These are phyloP conservation scores for Prototheca cutis DNA, from an alignment of 163 green algal genomes.

Conservation along the genomic window DNA sequence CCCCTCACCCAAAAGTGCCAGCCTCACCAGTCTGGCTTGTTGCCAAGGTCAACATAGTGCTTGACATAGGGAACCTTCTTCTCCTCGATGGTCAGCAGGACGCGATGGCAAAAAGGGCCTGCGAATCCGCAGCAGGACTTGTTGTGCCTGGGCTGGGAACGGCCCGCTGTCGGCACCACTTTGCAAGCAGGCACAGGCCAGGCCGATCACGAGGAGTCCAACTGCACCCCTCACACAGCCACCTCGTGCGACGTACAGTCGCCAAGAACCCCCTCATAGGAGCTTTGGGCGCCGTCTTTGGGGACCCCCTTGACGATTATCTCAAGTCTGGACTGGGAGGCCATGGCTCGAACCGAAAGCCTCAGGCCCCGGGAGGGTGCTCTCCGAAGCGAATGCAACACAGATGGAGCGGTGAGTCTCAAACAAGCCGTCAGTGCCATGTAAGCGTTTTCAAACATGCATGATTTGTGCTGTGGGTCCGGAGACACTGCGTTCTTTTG, in stretches of 20 bases:
- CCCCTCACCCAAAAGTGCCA: slow-evolving; percentile 4
- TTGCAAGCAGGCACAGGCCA: neutral
- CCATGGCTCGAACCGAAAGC: neutral
- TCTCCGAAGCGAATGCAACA: too few relatives aligned
- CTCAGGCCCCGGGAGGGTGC: too few relatives aligned
- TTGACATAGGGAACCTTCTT: slow-evolving; percentile 54
- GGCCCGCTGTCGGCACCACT: neutral
- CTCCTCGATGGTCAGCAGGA: slow-evolving; percentile 58
- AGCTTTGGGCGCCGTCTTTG: neutral
- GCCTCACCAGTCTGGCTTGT: slow-evolving; percentile 68
- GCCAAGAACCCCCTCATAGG: neutral
- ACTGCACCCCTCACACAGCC: slow-evolving; percentile 19
- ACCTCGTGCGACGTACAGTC: neutral
- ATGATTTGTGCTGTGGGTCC: too few relatives aligned
- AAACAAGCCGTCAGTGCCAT: too few relatives aligned
- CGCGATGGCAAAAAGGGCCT: slow-evolving; percentile 75
- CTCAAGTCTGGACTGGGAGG: neutral
- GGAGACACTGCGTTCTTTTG: too few relatives aligned
- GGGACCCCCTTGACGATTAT: neutral
- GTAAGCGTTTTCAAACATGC: too few relatives aligned
- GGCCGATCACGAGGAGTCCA: too few relatives aligned
- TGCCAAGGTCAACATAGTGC: slow-evolving; percentile 51
- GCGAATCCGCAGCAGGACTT: slow-evolving; percentile 1
- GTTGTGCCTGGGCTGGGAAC: neutral
- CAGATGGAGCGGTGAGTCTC: too few relatives aligned